These are phyloP conservation scores for Aspergillus sp. DNA, from an alignment of 2,329 filamentous ascomycete genomes.

Conservation along the genomic window DNA sequence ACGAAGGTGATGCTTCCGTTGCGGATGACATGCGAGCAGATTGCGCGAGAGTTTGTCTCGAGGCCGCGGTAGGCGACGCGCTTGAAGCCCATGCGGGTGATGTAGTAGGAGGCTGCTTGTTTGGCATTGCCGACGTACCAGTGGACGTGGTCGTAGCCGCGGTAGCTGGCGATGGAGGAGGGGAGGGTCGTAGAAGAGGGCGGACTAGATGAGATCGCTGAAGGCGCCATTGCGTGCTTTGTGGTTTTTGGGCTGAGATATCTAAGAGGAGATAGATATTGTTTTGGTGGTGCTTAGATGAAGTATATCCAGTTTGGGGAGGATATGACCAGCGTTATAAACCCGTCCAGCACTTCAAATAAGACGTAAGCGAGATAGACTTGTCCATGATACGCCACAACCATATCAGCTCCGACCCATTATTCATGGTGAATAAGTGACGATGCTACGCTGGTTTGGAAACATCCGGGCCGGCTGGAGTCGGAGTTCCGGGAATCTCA, in stretches of 20 bases:
- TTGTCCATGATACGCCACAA: neutral
- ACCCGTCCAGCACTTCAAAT: neutral
- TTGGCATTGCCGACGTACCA: conserved; percentile 99
- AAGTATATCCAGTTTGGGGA: neutral
- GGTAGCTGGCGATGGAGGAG: conserved; percentile 54
- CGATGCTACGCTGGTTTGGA: neutral
- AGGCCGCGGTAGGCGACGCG: conserved; percentile 83
- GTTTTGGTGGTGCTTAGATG: neutral
- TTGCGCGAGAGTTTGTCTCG: conserved; percentile 80
- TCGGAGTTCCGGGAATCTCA: conserved; percentile 28
- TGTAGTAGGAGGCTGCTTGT: conserved; percentile 89
- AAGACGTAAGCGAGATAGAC: neutral
- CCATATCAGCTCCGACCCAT: neutral
- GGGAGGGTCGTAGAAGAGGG: conserved; percentile 22
- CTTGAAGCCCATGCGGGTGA: conserved; percentile 82
- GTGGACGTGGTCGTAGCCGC: conserved; percentile 88
- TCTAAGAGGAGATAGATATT: neutral
- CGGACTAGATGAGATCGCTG: conserved; percentile 34
- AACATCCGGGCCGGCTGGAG: conserved; percentile 20
- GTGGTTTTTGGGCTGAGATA: neutral
- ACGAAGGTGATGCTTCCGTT: conserved; percentile 50
- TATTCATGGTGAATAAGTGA: neutral
- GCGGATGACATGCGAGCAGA: conserved; percentile 75
- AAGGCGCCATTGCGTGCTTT: conserved; percentile 33
- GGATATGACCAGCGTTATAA: conserved; percentile 10